These are phyloP conservation scores for Elsinoe ampelina DNA, from an alignment of 2,329 filamentous ascomycete species.

Conservation along the genomic window DNA sequence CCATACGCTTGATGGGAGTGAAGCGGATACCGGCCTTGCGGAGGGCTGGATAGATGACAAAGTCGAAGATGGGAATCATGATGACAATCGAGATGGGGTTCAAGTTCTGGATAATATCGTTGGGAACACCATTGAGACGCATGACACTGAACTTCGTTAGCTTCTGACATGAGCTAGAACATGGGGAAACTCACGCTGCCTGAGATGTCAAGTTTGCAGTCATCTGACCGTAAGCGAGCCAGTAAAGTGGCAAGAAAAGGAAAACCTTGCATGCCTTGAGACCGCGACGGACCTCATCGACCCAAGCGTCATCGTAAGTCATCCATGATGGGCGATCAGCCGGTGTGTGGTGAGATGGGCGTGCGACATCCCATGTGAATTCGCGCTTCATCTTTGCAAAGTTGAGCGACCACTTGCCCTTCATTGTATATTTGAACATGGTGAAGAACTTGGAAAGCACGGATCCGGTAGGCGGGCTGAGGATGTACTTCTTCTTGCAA, in stretches of 20 bases:
- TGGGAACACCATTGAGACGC: slow-evolving; percentile 38
- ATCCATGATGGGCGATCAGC: slow-evolving; percentile 58
- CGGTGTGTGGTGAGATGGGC: slow-evolving; percentile 52
- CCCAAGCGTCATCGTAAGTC: slow-evolving; percentile 73
- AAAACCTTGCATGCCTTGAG: slow-evolving; percentile 63
- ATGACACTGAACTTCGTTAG: slow-evolving; percentile 22
- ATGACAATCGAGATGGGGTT: slow-evolving; percentile 36
- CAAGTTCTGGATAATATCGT: slow-evolving; percentile 37
- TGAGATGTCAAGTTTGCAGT: slow-evolving; percentile 41
- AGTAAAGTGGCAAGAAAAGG: slow-evolving; percentile 43
- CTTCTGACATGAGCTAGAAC: not conserved
- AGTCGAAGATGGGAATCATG: slow-evolving; percentile 38
- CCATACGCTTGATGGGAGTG: slow-evolving; percentile 45
- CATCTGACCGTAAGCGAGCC: slow-evolving; percentile 50
- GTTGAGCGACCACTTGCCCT: slow-evolving; percentile 52
- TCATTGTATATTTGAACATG: slow-evolving; percentile 52
- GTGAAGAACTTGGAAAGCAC: slow-evolving; percentile 58
- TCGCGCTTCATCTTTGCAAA: slow-evolving; percentile 15
- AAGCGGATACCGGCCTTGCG: slow-evolving; percentile 34
- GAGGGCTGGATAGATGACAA: slow-evolving; percentile 37
- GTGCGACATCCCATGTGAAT: slow-evolving; percentile 52
- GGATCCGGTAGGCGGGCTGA: slow-evolving; percentile 60
- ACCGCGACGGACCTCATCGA: slow-evolving; percentile 61
- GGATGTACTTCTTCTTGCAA: slow-evolving; percentile 42
- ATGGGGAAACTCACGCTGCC: slow-evolving; percentile 20